Conservation (phyloP, 179 eudicot species). For the Silene vulgaris region DNA sequence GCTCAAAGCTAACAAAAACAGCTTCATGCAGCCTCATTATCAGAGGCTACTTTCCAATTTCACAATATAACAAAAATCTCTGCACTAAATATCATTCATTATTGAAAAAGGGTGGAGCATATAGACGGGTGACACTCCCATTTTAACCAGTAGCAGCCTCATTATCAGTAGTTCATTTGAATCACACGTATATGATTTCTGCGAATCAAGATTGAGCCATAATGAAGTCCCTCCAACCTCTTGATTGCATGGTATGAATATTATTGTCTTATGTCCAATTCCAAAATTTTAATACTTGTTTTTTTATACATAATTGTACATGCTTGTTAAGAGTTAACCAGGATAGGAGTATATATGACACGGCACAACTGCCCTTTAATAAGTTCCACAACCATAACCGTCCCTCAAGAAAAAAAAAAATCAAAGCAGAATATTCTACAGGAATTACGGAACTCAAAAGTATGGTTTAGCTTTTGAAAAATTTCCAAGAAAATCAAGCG, state of each 20-base stretch:
- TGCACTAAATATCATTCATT: neutral
- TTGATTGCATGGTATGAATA: conserved; percentile 1
- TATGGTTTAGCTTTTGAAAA: neutral
- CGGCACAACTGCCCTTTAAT: neutral
- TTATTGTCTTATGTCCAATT: neutral
- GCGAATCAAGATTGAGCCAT: neutral
- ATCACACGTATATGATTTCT: neutral
- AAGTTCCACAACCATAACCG: conserved; percentile 1
- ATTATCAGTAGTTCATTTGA: neutral
- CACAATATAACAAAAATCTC: neutral
- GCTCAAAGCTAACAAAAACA: neutral
- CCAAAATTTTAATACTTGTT: neutral
- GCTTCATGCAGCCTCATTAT: neutral
- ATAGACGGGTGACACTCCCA: neutral
- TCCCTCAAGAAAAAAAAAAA: neutral
- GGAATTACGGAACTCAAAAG: neutral
- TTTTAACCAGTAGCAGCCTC: neutral
- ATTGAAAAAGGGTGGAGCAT: neutral
- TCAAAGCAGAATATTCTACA: neutral
- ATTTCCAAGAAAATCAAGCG: neutral
- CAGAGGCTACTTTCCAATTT: neutral
- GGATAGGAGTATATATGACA: neutral
- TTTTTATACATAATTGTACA: neutral
- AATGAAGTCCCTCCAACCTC: neutral
- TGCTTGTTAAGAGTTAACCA: neutral